These are phyloP conservation scores for Plasmodium gallinaceum DNA, from an alignment of 169 alveolate genomes.

Conservation along the genomic window DNA sequence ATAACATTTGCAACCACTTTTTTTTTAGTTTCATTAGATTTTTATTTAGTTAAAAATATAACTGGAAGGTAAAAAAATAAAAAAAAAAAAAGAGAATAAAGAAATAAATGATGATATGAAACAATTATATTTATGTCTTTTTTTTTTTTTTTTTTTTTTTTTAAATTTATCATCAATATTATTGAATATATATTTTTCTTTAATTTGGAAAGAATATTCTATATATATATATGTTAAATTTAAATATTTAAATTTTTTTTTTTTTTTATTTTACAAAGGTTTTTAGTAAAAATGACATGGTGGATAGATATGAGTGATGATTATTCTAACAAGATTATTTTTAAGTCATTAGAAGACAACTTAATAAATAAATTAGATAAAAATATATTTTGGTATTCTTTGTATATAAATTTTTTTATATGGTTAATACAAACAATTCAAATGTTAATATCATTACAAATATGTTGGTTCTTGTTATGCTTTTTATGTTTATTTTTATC, in stretches of 20 bases:
- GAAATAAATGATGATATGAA: too few relatives aligned
- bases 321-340: slow-evolving; percentile 72
- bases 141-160: background rate
- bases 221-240: slow-evolving; percentile 1
- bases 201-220: background rate
- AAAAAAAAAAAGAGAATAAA: background rate
- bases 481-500: slow-evolving; percentile 48
- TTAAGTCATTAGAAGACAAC: slow-evolving; percentile 48
- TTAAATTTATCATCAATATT: background rate
- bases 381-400: slow-evolving; percentile 70
- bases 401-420: slow-evolving; percentile 39
- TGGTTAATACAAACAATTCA: slow-evolving; percentile 71
- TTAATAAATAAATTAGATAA: slow-evolving; percentile 27
- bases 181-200: background rate
- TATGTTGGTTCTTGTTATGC: slow-evolving; percentile 72
- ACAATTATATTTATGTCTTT: background rate
- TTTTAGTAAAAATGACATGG: slow-evolving; percentile 77
- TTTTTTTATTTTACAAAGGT: slow-evolving; percentile 13
- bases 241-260: background rate
- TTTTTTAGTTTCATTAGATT: slow-evolving; percentile 74
- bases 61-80: slow-evolving; percentile 62
- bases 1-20: slow-evolving; percentile 69
- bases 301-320: slow-evolving; percentile 70
- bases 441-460: slow-evolving; percentile 72
- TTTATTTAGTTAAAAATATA: slow-evolving; percentile 76